Conservation (phyloP, 192 early-diverging fungal genomes). For the Jimgerdemannia flammicorona region DNA sequence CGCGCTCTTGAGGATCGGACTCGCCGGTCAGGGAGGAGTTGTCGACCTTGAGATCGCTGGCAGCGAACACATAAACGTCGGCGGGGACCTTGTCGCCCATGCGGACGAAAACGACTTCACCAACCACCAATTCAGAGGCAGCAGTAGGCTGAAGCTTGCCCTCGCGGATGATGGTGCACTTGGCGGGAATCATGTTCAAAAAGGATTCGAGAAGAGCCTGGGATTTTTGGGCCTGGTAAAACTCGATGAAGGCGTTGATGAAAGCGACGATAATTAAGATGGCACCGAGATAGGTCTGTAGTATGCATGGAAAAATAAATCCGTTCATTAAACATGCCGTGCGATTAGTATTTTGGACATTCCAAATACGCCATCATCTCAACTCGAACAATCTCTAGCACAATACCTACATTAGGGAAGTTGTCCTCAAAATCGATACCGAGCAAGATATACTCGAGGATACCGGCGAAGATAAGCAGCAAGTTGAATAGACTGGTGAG, state of each 20-base stretch:
- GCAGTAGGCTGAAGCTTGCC: constrained; percentile 61
- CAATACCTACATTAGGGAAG: constrained; percentile 67
- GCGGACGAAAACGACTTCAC: constrained; percentile 85
- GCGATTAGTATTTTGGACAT: neutral
- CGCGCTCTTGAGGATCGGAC: constrained; percentile 89
- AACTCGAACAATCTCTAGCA: neutral
- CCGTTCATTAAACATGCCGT: neutral
- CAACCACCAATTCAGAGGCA: constrained; percentile 73
- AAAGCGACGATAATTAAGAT: constrained; percentile 88
- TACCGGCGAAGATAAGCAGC: constrained; percentile 78
- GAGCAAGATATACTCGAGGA: constrained; percentile 77
- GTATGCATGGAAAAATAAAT: constrained; percentile 3
- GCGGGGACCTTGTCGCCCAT: constrained; percentile 97
- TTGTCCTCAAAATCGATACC: constrained; percentile 74
- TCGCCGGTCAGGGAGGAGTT: constrained; percentile 97
- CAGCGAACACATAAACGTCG: constrained; percentile 76
- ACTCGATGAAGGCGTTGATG: constrained; percentile 89
- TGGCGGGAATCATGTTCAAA: constrained; percentile 85
- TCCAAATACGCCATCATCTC: neutral
- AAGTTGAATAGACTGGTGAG: constrained; percentile 84
- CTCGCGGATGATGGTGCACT: constrained; percentile 79
- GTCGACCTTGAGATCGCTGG: constrained; percentile 92
- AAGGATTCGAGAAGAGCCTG: constrained; percentile 87
- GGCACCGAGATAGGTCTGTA: constrained; percentile 82
- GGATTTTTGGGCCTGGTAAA: constrained; percentile 88